A percentile compares a stretch with the other conserved stretches of the same genome.
Conservation (phyloP, 75 land plant species). For the Pinus albicaulis region DNA sequence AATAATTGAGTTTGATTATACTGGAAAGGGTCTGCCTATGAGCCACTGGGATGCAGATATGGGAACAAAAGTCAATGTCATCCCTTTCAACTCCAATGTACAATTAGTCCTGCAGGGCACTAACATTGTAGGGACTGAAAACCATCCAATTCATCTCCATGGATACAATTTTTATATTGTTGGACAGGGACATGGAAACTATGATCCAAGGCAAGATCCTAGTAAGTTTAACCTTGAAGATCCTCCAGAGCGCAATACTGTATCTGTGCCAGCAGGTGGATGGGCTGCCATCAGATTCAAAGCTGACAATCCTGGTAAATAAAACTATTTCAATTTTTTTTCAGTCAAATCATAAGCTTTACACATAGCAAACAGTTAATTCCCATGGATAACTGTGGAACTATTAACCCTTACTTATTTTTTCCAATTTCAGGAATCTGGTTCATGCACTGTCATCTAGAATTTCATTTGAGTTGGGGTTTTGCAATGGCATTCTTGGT, state of each 20-base stretch:
- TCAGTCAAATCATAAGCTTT: too few species aligned
- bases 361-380: too few species aligned
- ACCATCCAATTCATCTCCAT: slow-evolving; percentile 41
- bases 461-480: slow-evolving; percentile 36
- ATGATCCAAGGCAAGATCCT: slow-evolving; percentile 33
- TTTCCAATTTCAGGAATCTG: slow-evolving; percentile 28
- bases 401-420: not conserved
- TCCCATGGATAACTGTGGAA: not conserved
- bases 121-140: slow-evolving; percentile 15
- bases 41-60: not conserved
- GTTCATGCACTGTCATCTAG: slow-evolving; percentile 46
- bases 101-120: slow-evolving; percentile 36
- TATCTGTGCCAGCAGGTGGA: slow-evolving; percentile 38
- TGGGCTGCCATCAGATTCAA: slow-evolving; percentile 57
- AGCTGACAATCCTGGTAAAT: slow-evolving; percentile 30
- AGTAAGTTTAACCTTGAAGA: slow-evolving; percentile 46
- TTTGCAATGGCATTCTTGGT: slow-evolving; percentile 28
- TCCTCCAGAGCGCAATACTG: slow-evolving; percentile 46
- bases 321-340: not conserved
- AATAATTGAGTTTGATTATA: slow-evolving; percentile 16
- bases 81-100: slow-evolving; percentile 17
- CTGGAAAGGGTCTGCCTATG: not conserved
- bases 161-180: slow-evolving; percentile 39
- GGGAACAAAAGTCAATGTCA: not conserved
- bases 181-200: slow-evolving; percentile 45